phyloP scores from a whole-genome alignment of 805 yeast species.

The Metschnikowia colocasiae region DNA sequence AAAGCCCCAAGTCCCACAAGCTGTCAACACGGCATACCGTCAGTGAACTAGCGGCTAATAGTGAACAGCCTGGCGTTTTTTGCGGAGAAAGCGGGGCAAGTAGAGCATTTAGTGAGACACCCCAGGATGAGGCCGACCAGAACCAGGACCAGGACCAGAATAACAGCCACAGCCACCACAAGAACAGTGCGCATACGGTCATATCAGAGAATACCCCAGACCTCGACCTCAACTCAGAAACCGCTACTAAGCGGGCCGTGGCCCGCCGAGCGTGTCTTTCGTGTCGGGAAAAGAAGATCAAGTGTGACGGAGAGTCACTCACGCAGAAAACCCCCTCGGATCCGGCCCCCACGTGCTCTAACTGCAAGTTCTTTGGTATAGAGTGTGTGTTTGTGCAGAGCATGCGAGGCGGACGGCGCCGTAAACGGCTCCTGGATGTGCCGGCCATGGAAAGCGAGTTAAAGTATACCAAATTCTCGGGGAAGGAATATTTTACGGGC shows the following conservation, averaged over 20 bases:
- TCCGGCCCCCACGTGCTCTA: constrained; percentile 39
- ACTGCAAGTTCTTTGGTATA: constrained; percentile 43
- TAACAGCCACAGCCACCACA: no score
- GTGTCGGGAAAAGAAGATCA: constrained; percentile 62
- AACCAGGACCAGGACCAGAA: no score
- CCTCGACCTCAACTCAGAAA: neutral
- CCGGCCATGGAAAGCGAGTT: neutral
- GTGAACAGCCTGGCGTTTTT: no score
- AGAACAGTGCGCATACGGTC: no score
- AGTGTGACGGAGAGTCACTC: constrained; percentile 56
- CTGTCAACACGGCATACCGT: neutral
- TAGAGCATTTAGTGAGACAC: no score
- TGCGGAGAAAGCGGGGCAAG: no score
- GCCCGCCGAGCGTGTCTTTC: constrained; percentile 61
- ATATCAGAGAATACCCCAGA: no score
- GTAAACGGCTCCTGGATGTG: constrained; percentile 20
- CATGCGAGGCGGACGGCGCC: constrained; percentile 55
- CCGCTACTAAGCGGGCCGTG: constrained; percentile 37
- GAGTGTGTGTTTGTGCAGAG: constrained; percentile 57
- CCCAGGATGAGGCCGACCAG: no score
- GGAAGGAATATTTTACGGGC: neutral
- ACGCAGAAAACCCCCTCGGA: neutral
- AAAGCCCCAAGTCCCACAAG: neutral
- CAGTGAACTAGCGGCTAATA: neutral
- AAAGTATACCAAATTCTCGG: neutral